Conservation (phyloP, 2,329 filamentous ascomycete genomes). For the Metarhizium sp. region DNA sequence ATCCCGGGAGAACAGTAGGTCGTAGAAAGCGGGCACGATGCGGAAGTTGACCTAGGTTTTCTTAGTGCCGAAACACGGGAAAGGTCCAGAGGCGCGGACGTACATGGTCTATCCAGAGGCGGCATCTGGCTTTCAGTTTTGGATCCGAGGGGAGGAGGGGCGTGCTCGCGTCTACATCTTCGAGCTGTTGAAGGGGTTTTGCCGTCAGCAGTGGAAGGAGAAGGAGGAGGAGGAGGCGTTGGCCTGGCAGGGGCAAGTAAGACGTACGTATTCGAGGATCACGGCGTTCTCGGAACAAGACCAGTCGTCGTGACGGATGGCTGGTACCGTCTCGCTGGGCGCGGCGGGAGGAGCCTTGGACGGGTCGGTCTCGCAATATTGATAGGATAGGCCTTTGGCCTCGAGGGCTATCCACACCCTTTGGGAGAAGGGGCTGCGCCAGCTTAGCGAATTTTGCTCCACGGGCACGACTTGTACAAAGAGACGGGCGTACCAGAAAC, state of each 20-base stretch:
- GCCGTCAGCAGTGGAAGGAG: too few species aligned
- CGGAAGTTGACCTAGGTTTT: slow-evolving; percentile 56
- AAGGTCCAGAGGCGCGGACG: slow-evolving; percentile 15
- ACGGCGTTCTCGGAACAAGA: slow-evolving; percentile 73
- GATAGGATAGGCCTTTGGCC: slow-evolving; percentile 66
- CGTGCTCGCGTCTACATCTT: slow-evolving; percentile 56
- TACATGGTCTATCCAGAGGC: slow-evolving; percentile 75
- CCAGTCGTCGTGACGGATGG: slow-evolving; percentile 70
- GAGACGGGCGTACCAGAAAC: slow-evolving; percentile 58
- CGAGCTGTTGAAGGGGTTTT: slow-evolving; percentile 36
- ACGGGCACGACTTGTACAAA: background rate
- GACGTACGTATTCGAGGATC: slow-evolving; percentile 70
- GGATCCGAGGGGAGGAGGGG: slow-evolving; percentile 56
- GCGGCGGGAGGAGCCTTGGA: slow-evolving; percentile 64
- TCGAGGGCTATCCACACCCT: slow-evolving; percentile 85
- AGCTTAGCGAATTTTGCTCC: background rate
- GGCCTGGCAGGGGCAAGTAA: background rate
- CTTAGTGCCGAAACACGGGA: background rate
- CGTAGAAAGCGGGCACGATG: slow-evolving; percentile 69
- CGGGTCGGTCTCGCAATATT: slow-evolving; percentile 80
- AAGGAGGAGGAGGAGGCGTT: too few species aligned
- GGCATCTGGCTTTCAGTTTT: slow-evolving; percentile 61
- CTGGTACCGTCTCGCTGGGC: slow-evolving; percentile 33
- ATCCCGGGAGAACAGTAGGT: slow-evolving; percentile 58
- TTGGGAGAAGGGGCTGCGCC: slow-evolving; percentile 66